These are phyloP conservation scores for Penicillium argentinense DNA, from an alignment of 495 filamentous ascomycete species.

Conservation along the genomic window DNA sequence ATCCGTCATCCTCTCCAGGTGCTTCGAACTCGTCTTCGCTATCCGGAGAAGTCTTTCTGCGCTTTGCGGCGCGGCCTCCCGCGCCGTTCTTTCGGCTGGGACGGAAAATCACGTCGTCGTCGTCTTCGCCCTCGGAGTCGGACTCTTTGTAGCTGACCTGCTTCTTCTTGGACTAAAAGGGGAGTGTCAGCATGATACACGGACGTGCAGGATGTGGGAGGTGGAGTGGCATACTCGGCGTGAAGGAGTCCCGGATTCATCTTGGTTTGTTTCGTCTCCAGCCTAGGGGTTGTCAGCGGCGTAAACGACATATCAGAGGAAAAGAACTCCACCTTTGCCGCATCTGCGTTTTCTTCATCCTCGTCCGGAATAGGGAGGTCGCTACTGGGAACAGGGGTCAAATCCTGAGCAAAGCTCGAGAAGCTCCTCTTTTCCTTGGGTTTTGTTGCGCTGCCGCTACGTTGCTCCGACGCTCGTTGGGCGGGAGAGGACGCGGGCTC, in stretches of 20 bases:
- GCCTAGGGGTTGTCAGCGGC: too few species aligned
- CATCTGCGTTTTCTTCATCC: constrained; percentile 29
- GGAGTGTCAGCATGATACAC: not conserved
- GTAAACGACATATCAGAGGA: too few species aligned
- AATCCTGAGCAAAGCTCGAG: constrained; percentile 44
- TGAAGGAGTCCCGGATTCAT: constrained; percentile 41
- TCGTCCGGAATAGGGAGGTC: constrained; percentile 52
- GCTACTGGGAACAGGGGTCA: constrained; percentile 81
- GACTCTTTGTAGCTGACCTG: constrained; percentile 49
- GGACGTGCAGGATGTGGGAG: not conserved
- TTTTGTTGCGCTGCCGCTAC: constrained; percentile 25
- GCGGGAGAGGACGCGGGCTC: constrained; percentile 44
- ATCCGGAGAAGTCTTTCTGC: constrained; percentile 51
- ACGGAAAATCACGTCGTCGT: constrained; percentile 52
- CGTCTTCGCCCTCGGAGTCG: constrained; percentile 55
- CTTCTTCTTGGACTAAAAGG: constrained; percentile 44
- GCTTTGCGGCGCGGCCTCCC: constrained; percentile 42
- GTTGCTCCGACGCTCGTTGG: constrained; percentile 39
- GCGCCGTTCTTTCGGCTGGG: constrained; percentile 38
- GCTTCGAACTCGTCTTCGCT: constrained; percentile 71
- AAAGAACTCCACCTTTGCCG: constrained; percentile 21
- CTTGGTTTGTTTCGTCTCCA: constrained; percentile 16
- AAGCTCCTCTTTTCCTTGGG: constrained; percentile 36
- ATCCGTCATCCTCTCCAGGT: constrained; percentile 49
- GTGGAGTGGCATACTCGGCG: constrained; percentile 37